These are phyloP conservation scores for Xylariaceae sp. DNA, from an alignment of 2,329 filamentous ascomycete genomes.

Conservation along the genomic window DNA sequence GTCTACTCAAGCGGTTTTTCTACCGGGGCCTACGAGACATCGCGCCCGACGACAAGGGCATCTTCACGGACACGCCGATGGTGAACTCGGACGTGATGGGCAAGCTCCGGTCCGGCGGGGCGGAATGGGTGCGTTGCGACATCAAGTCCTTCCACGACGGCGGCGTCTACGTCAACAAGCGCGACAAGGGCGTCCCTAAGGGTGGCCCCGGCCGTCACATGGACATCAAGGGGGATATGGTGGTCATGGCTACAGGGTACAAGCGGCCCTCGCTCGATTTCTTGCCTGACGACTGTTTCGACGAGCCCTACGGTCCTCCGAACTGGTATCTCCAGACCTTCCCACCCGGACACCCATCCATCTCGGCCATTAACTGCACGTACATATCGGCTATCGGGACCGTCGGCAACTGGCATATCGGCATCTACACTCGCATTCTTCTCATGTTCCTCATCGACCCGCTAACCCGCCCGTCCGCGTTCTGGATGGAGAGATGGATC, in stretches of 20 bases:
- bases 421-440: constrained; percentile 79
- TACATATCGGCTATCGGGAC: constrained; percentile 76
- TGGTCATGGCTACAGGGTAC: constrained; percentile 81
- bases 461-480: constrained; percentile 62
- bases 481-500: constrained; percentile 82
- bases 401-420: constrained; percentile 84
- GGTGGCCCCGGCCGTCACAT: constrained; percentile 65
- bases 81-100: constrained; percentile 78
- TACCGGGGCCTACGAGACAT: constrained; percentile 75
- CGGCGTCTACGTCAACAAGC: constrained; percentile 66
- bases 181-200: constrained; percentile 66
- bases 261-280: constrained; percentile 68
- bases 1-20: constrained; percentile 69
- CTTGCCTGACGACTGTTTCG: constrained; percentile 66
- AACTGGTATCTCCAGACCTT: constrained; percentile 90
- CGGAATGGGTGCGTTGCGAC: constrained; percentile 77
- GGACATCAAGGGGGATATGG: constrained; percentile 66
- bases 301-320: constrained; percentile 68
- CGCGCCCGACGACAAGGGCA: constrained; percentile 61
- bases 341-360: constrained; percentile 64
- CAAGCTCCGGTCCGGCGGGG: constrained; percentile 64
- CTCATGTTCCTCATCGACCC: constrained; percentile 84
- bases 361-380: constrained; percentile 76
- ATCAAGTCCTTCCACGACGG: constrained; percentile 59
- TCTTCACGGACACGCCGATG: constrained; percentile 85